phyloP scores from a whole-genome alignment of 2,329 filamentous ascomycete genomes.

The Nemania abortiva region DNA sequence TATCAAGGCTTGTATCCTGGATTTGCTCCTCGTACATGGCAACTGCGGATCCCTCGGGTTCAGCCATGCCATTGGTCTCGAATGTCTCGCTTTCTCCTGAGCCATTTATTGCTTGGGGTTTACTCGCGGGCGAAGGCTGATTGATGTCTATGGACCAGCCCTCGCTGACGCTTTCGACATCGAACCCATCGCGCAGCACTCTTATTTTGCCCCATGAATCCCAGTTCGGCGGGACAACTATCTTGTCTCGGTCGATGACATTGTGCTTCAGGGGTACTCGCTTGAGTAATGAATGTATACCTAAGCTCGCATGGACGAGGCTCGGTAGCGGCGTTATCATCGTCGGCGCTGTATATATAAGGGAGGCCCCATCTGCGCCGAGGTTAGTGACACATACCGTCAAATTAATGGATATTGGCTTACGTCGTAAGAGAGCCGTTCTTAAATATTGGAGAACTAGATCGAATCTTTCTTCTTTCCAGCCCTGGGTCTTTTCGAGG shows the following conservation, averaged over 20 bases:
- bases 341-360: slow-evolving; percentile 86
- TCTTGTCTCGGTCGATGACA: slow-evolving; percentile 92
- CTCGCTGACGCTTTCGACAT: slow-evolving; percentile 86
- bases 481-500: slow-evolving; percentile 88
- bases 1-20: slow-evolving; percentile 76
- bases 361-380: slow-evolving; percentile 78
- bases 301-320: slow-evolving; percentile 85
- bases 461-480: slow-evolving; percentile 97
- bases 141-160: slow-evolving; percentile 90
- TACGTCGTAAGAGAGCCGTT: slow-evolving; percentile 88
- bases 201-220: slow-evolving; percentile 98
- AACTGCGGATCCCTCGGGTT: slow-evolving; percentile 71
- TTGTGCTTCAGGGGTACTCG: slow-evolving; percentile 86
- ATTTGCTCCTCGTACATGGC: slow-evolving; percentile 83
- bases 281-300: slow-evolving; percentile 85
- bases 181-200: slow-evolving; percentile 89
- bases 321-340: slow-evolving; percentile 81
- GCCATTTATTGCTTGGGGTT: slow-evolving; percentile 42
- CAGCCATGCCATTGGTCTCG: slow-evolving; percentile 52
- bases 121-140: slow-evolving; percentile 59
- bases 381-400: background rate
- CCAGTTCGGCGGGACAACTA: slow-evolving; percentile 96
- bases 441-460: slow-evolving; percentile 93
- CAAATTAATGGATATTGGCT: slow-evolving; percentile 48
- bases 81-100: slow-evolving; percentile 48